Percentiles rank a stretch among this genome's conserved stretches.
These are phyloP conservation scores for Trichophyton equinum DNA, from an alignment of 2,329 filamentous ascomycete genomes.

Conservation along the genomic window DNA sequence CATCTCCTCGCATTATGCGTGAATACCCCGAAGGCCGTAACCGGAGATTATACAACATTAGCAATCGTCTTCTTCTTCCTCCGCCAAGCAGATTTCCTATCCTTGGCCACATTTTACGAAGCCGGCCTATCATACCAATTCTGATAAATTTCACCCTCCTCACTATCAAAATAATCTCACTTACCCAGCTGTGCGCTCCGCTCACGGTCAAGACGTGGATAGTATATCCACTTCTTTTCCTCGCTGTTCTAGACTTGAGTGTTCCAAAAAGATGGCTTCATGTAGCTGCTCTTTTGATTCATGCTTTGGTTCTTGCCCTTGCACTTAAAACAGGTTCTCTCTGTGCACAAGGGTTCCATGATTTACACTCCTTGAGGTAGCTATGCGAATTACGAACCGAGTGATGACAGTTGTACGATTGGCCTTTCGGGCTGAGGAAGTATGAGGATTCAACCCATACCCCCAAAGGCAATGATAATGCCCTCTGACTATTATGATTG, in stretches of 20 bases:
- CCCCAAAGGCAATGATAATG: background rate
- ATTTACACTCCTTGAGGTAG: background rate
- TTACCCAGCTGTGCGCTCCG: constrained; percentile 59
- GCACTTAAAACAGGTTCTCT: constrained; percentile 23
- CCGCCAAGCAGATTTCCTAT: constrained; percentile 27
- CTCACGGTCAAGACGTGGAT: constrained; percentile 53
- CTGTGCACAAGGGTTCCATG: background rate
- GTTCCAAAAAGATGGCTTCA: constrained; percentile 27
- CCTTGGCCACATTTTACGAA: constrained; percentile 16
- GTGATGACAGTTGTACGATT: background rate
- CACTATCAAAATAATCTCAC: constrained; percentile 51
- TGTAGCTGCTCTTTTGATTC: constrained; percentile 33
- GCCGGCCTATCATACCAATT: constrained; percentile 15
- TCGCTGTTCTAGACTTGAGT: constrained; percentile 54
- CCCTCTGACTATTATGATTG: background rate
- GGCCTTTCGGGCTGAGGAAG: background rate
- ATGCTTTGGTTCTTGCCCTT: constrained; percentile 34
- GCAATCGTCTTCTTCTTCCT: constrained; percentile 30
- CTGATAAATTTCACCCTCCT: constrained; percentile 40
- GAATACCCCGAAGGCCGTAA: background rate
- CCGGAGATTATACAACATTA: constrained; percentile 6
- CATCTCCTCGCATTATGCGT: background rate
- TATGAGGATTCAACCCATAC: background rate
- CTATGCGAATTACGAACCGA: background rate
- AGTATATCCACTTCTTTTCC: constrained; percentile 52